phyloP scores from a whole-genome alignment of 1,284 basidiomycete species.

The Trichosporon sp. region DNA sequence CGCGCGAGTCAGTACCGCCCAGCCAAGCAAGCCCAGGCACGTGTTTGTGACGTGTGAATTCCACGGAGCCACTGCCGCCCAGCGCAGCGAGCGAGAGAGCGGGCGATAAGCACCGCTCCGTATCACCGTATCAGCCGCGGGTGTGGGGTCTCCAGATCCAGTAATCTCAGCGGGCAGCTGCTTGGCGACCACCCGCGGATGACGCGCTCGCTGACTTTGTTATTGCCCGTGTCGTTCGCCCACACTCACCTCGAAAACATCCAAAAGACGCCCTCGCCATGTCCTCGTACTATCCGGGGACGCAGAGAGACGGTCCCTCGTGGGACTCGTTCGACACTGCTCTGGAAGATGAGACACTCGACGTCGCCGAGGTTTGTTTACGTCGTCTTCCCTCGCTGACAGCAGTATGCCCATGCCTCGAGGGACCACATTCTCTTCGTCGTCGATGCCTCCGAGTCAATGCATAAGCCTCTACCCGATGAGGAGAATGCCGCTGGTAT shows the following conservation, averaged over 20 bases:
- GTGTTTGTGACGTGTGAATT: neutral
- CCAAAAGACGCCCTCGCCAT: slow-evolving; percentile 18
- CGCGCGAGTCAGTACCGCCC: neutral
- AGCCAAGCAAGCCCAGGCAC: neutral
- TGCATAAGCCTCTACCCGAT: slow-evolving; percentile 64
- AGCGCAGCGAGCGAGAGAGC: no score
- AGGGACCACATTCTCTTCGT: slow-evolving; percentile 83
- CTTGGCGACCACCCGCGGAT: neutral
- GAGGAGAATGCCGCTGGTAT: slow-evolving; percentile 34
- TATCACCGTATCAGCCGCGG: neutral
- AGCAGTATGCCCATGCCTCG: slow-evolving; percentile 64
- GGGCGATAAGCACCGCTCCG: neutral
- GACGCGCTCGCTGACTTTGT: neutral
- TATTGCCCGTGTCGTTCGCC: neutral
- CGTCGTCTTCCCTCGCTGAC: neutral
- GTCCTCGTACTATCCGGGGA: slow-evolving; percentile 39
- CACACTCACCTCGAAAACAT: neutral
- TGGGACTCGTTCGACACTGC: slow-evolving; percentile 38
- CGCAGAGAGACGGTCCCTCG: slow-evolving; percentile 27
- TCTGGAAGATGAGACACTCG: slow-evolving; percentile 37
- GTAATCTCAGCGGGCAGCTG: neutral
- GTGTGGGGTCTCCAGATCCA: neutral
- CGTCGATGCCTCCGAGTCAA: slow-evolving; percentile 84
- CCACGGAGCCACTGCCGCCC: no score
- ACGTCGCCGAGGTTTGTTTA: slow-evolving; percentile 36